phyloP scores from a whole-genome alignment of 1,284 basidiomycete genomes.

The Tylopilus sp. region DNA sequence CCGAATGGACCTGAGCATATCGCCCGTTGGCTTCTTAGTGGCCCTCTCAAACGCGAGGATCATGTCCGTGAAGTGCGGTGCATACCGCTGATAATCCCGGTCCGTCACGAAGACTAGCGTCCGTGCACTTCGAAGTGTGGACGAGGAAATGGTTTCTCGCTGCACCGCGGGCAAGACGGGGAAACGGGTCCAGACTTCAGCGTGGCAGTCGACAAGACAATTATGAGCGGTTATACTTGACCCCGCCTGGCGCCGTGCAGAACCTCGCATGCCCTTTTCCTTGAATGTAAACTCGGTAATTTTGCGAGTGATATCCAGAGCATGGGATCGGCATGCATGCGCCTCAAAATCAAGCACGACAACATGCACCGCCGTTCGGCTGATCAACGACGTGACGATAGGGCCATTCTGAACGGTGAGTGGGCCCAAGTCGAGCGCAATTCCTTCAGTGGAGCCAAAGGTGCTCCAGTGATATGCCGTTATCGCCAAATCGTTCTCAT shows the following conservation, averaged over 20 bases:
- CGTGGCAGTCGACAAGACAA: slow-evolving; percentile 51
- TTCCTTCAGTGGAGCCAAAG: slow-evolving; percentile 22
- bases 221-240: slow-evolving; percentile 36
- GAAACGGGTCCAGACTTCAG: slow-evolving; percentile 61
- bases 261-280: slow-evolving; percentile 28
- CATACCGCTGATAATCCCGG: slow-evolving; percentile 34
- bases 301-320: slow-evolving; percentile 49
- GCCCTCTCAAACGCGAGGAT: slow-evolving; percentile 43
- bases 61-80: slow-evolving; percentile 43
- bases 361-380: slow-evolving; percentile 40
- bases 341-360: slow-evolving; percentile 36
- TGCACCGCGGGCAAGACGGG: slow-evolving; percentile 54
- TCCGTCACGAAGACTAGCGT: slow-evolving; percentile 46
- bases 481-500: slow-evolving; percentile 13
- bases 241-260: slow-evolving; percentile 18
- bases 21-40: slow-evolving; percentile 41
- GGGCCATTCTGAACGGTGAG: not conserved
- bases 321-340: slow-evolving; percentile 38
- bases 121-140: slow-evolving; percentile 28
- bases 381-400: slow-evolving; percentile 44
- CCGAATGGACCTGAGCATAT: slow-evolving; percentile 37
- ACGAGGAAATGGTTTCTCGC: slow-evolving; percentile 42
- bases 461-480: slow-evolving; percentile 27
- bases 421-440: slow-evolving; percentile 10
- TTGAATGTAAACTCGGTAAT: slow-evolving; percentile 53